phyloP scores from a whole-genome alignment of 345 rosid genomes.

The Theobroma cacao region DNA sequence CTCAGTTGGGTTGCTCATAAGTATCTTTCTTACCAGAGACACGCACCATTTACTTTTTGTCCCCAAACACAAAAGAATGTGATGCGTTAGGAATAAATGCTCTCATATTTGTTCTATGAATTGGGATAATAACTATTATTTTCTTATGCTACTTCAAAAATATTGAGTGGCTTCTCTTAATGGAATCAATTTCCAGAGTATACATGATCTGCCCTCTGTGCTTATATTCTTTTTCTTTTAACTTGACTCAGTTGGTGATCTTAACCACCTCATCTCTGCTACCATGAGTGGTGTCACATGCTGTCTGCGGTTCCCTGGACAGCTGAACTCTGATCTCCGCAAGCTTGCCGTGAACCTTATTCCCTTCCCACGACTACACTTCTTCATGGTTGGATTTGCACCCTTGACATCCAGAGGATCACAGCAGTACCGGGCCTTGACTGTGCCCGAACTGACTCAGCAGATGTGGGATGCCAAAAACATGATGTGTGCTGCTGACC shows the following conservation, averaged over 20 bases:
- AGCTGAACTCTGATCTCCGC: constrained; percentile 16
- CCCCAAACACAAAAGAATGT: background rate
- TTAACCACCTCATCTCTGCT: constrained; percentile 21
- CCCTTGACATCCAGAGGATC: constrained; percentile 19
- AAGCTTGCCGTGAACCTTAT: constrained; percentile 17
- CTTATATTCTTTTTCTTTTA: background rate
- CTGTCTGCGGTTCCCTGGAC: constrained; percentile 23
- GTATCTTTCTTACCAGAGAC: background rate
- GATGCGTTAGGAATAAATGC: background rate
- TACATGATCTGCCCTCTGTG: background rate
- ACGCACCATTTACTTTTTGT: background rate
- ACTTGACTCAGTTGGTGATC: constrained; percentile 17
- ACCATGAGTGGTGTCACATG: constrained; percentile 20
- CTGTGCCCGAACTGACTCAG: constrained; percentile 17
- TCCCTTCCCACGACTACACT: constrained; percentile 19
- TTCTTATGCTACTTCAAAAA: background rate
- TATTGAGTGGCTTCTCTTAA: background rate
- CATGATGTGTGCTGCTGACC: constrained; percentile 24
- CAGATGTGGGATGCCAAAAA: constrained; percentile 23
- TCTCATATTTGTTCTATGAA: background rate
- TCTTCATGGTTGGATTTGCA: constrained; percentile 21
- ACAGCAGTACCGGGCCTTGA: constrained; percentile 11
- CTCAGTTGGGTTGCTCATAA: background rate
- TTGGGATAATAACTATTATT: background rate
- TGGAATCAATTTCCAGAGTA: background rate